Conservation (phyloP, 2,329 filamentous ascomycete species). For the Xylaria polymorpha region DNA sequence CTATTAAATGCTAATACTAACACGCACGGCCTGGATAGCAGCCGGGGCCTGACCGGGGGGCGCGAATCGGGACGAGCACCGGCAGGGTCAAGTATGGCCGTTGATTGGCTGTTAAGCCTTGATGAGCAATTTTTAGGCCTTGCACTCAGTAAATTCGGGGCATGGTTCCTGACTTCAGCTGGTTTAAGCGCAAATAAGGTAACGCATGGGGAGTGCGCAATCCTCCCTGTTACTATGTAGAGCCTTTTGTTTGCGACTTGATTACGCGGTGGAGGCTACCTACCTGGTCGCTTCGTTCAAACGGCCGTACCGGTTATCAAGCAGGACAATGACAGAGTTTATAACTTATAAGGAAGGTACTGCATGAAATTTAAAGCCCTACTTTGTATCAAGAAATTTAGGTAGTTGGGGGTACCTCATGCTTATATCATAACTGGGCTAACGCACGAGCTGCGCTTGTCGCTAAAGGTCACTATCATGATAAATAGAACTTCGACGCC, state of each 20-base stretch:
- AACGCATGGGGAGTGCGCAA: not conserved
- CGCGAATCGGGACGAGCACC: slow-evolving; percentile 24
- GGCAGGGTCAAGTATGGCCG: not conserved
- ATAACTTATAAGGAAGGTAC: not conserved
- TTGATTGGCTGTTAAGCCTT: slow-evolving; percentile 22
- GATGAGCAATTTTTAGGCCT: not conserved
- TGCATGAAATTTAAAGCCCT: not conserved
- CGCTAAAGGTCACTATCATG: not conserved
- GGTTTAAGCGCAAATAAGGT: not conserved
- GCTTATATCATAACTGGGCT: not conserved
- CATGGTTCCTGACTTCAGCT: not conserved
- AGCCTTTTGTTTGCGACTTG: not conserved
- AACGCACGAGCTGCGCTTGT: not conserved
- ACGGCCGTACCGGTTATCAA: not conserved
- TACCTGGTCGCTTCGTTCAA: not conserved
- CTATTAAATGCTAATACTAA: slow-evolving; percentile 19
- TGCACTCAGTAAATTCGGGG: not conserved
- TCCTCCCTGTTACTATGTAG: not conserved
- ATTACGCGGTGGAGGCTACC: not conserved
- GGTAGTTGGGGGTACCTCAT: not conserved
- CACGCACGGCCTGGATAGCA: not conserved
- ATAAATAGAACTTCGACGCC: not conserved
- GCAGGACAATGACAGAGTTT: not conserved
- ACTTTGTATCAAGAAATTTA: not conserved
- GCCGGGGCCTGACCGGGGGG: slow-evolving; percentile 16